Conservation (phyloP, 768 basidiomycete genomes). For the Hypholoma fasciculare region DNA sequence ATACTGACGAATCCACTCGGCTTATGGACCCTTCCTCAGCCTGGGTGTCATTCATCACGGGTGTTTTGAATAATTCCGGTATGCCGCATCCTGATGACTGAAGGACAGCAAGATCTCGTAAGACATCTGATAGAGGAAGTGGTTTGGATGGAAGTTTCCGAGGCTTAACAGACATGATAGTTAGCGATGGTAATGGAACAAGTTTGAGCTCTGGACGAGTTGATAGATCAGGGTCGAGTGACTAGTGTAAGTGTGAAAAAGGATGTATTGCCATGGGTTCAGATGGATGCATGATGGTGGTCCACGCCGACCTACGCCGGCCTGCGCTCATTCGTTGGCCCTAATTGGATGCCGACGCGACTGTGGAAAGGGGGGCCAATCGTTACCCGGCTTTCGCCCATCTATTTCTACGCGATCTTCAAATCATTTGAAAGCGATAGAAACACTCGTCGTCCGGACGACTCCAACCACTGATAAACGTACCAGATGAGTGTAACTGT, state of each 20-base stretch:
- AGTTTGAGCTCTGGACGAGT: constrained; percentile 4
- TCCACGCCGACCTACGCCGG: neutral
- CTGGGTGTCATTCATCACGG: neutral
- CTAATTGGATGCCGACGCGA: neutral
- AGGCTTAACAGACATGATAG: constrained; percentile 26
- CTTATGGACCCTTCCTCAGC: constrained; percentile 11
- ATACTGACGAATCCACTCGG: constrained; percentile 39
- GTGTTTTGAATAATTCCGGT: constrained; percentile 22
- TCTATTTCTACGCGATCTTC: constrained; percentile 5
- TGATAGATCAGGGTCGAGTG: neutral
- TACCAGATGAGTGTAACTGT: neutral
- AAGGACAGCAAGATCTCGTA: constrained; percentile 73
- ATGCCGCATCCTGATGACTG: constrained; percentile 53
- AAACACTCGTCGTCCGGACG: constrained; percentile 10
- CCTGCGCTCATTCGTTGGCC: neutral
- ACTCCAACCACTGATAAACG: constrained; percentile 5
- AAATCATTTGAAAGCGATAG: neutral
- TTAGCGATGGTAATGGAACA: constrained; percentile 6
- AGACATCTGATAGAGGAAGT: constrained; percentile 56
- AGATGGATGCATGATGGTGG: neutral
- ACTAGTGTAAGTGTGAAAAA: neutral
- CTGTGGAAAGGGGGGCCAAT: neutral
- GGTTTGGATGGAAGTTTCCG: constrained; percentile 40
- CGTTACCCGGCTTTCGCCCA: constrained; percentile 6
- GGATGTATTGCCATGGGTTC: neutral